Evolutionary conservation across 2,329 filamentous ascomycete genomes (phyloP).

Genomic region (Botrytis sinoallii): DNA sequence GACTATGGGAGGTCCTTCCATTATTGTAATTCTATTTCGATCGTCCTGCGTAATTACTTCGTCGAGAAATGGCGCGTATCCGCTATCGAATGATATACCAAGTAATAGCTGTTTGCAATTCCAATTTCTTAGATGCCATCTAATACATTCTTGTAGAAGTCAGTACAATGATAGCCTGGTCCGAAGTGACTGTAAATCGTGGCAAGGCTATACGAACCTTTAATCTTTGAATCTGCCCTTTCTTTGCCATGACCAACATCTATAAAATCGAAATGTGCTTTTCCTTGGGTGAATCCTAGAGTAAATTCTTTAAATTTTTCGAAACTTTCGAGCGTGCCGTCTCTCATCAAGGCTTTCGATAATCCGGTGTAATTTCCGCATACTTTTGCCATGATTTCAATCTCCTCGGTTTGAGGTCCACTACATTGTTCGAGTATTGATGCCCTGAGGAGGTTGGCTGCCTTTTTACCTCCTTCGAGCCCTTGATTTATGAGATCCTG

Average conservation of each 20-base stretch:
- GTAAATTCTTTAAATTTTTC: constrained; percentile 55
- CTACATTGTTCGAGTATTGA: constrained; percentile 48
- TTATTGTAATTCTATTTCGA: constrained; percentile 48
- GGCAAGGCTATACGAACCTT: constrained; percentile 43
- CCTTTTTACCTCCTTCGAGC: constrained; percentile 42
- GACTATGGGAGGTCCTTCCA: constrained; percentile 53
- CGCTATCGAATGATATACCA: constrained; percentile 59
- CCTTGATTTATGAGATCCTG: constrained; percentile 53
- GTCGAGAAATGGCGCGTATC: constrained; percentile 58
- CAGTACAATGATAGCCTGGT: constrained; percentile 15
- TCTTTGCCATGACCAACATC: constrained; percentile 60
- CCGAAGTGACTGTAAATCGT: not conserved
- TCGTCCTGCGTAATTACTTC: constrained; percentile 48
- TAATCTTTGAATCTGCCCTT: constrained; percentile 57
- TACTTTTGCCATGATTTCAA: constrained; percentile 56
- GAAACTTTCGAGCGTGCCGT: constrained; percentile 46
- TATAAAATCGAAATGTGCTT: constrained; percentile 60
- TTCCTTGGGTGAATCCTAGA: constrained; percentile 57
- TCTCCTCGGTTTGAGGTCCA: constrained; percentile 42
- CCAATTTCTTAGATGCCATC: constrained; percentile 57
- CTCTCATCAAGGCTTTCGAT: constrained; percentile 47
- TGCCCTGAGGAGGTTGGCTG: constrained; percentile 46
- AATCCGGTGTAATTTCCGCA: constrained; percentile 54
- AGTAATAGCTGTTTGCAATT: constrained; percentile 62
- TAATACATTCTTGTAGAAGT: constrained; percentile 38